Evolutionary conservation across 2,329 filamentous ascomycete genomes (phyloP), one percentile per base, ranked within the genome.

Genomic region (Stemphylium beticola): DNA sequence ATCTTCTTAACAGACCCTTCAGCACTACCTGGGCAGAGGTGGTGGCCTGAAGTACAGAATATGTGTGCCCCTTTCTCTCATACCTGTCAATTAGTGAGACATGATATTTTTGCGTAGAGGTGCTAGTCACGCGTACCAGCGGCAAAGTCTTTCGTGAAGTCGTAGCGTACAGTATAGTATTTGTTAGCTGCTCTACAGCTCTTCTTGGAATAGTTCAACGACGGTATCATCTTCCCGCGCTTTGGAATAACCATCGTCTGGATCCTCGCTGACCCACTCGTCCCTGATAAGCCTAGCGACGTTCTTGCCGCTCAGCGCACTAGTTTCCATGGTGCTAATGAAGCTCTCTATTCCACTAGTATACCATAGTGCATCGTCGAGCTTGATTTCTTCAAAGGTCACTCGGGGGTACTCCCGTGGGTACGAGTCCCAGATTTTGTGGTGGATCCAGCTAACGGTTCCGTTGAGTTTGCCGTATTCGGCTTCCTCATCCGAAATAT

Each of bases 311-410:
- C 95, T 95, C 63, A 98, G 76, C 1, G 91, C 90, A 73, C 88
- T 96, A 6, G 95, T 97, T 80, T 99, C 95, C 95, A 99, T 98
- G 0, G 92, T 96, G 9, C 90, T 95, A 64, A 98, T 96, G 73
- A 99, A 97, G 64, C 89, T 89, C 77, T 98, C 93, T 38, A 98
- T 96, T 0, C 83, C 83, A 47, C 81, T 79, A 4, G 85, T 87
- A 65, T 88, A 87, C 82, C 83, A 95, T 12, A 93, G 67, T 0
- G 85, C 85, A 1, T 71, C 60, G 4, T 85, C 87, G 3, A 97
- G 72, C 58, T 87, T 79, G 3, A 88, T 85, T 57, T 95, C 89
- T 64, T 97, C 92, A 73, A 98, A 99, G 0, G 90, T 93, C 0
- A 92, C 87, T 0, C 92, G 84, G 0, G 93, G 93, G n/a, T 87